Evolutionary conservation across 305 asterid genomes (phyloP).

Genomic region (Fraxinus dipetala): DNA sequence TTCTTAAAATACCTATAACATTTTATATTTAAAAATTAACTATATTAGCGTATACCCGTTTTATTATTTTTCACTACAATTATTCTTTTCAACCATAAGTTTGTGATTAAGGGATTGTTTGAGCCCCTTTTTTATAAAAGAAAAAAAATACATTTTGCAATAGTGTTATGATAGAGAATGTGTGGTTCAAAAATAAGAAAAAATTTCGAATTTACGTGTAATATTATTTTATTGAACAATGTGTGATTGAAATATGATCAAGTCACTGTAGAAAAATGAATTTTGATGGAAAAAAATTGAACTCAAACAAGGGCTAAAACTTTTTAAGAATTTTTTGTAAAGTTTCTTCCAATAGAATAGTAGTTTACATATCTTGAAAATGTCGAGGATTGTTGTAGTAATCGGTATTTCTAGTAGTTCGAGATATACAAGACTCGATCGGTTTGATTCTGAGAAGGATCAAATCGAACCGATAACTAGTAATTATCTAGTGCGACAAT

Average conservation of each 20-base stretch:
- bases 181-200: neutral
- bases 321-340: too few relatives aligned
- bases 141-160: too few relatives aligned
- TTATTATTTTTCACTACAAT: neutral
- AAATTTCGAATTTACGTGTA: too few relatives aligned
- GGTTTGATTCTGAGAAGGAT: neutral
- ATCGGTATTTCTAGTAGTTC: too few relatives aligned
- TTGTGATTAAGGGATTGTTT: neutral
- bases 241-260: too few relatives aligned
- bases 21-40: neutral
- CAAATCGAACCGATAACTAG: too few relatives aligned
- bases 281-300: too few relatives aligned
- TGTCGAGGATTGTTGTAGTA: neutral
- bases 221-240: too few relatives aligned
- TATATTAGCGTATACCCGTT: neutral
- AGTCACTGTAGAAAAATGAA: too few relatives aligned
- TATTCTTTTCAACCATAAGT: neutral
- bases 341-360: neutral
- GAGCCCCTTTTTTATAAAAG: neutral
- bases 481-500: neutral
- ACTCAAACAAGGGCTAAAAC: too few relatives aligned
- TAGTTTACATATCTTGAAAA: neutral
- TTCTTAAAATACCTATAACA: neutral
- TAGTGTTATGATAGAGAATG: too few relatives aligned
- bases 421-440: neutral